Percentiles rank a stretch among this genome's conserved stretches.
Evolutionary conservation across 768 basidiomycete species (phyloP).

Genomic region (Tylopilus rubrobrunneus): DNA sequence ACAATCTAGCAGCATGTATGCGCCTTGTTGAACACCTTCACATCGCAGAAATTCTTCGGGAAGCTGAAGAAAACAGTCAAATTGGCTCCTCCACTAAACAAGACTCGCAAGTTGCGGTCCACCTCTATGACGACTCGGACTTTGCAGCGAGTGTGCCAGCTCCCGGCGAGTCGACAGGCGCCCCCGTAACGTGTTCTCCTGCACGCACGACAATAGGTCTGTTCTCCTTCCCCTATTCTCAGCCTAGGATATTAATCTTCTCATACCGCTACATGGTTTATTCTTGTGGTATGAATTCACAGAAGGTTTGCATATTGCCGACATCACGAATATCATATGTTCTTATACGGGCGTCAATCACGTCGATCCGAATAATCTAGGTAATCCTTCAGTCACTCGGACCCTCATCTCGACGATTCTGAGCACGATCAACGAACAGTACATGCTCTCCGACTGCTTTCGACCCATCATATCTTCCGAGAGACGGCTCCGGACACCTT

Average conservation of each 20-base stretch:
- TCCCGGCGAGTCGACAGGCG: neutral
- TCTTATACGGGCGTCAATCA: slow-evolving; percentile 16
- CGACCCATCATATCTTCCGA: slow-evolving; percentile 71
- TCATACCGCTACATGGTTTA: neutral
- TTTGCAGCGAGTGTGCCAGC: neutral
- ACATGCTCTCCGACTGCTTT: slow-evolving; percentile 70
- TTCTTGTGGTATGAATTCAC: neutral
- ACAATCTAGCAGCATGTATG: slow-evolving; percentile 72
- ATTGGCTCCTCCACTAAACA: slow-evolving; percentile 42
- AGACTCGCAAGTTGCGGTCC: neutral
- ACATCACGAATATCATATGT: slow-evolving; percentile 22
- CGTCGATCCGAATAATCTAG: slow-evolving; percentile 18
- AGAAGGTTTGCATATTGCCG: slow-evolving; percentile 19
- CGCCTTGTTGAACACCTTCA: slow-evolving; percentile 71
- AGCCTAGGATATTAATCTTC: neutral
- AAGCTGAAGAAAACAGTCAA: slow-evolving; percentile 44
- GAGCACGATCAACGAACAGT: slow-evolving; percentile 34
- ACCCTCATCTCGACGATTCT: neutral
- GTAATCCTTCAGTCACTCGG: neutral
- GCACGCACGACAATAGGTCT: slow-evolving; percentile 3
- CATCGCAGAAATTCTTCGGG: slow-evolving; percentile 64
- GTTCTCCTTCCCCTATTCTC: neutral
- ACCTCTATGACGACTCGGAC: neutral
- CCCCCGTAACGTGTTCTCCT: neutral
- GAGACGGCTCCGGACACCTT: slow-evolving; percentile 73